Conservation (phyloP, 257 asterid species). For the Parsonsia alboflavescens region DNA sequence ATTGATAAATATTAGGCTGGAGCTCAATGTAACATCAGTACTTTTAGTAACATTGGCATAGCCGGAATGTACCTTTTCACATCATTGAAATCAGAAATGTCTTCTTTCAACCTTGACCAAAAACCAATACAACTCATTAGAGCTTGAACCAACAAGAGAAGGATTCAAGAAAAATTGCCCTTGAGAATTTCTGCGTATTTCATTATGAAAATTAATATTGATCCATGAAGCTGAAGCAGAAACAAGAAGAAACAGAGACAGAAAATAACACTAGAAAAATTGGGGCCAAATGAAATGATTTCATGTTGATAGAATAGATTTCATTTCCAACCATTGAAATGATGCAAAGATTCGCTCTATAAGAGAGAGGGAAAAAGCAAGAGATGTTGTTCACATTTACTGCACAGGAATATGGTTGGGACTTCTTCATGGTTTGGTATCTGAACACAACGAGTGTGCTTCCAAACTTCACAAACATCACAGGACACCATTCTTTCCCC, state of each 20-base stretch:
- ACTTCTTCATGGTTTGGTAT: constrained; percentile 49
- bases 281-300: background rate
- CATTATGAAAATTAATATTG: background rate
- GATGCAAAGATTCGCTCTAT: constrained; percentile 20
- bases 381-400: constrained; percentile 65
- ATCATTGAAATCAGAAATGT: too few relatives aligned
- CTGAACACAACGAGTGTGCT: constrained; percentile 68
- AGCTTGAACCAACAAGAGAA: too few relatives aligned
- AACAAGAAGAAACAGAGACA: background rate
- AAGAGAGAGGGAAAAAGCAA: constrained; percentile 50
- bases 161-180: too few relatives aligned
- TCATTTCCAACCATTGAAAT: background rate
- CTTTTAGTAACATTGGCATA: too few relatives aligned
- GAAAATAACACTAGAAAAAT: background rate
- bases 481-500: constrained; percentile 89
- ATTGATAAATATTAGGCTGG: too few relatives aligned
- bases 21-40: too few relatives aligned
- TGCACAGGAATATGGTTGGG: constrained; percentile 66
- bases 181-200: background rate
- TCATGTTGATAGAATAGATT: background rate
- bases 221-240: background rate
- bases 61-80: too few relatives aligned
- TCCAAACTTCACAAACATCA: constrained; percentile 85
- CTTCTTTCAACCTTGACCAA: too few relatives aligned
- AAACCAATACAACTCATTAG: too few relatives aligned